Evolutionary conservation across 2,329 filamentous ascomycete species (phyloP), one percentile per base, ranked within the genome.

Genomic region (Cercospora sp.): DNA sequence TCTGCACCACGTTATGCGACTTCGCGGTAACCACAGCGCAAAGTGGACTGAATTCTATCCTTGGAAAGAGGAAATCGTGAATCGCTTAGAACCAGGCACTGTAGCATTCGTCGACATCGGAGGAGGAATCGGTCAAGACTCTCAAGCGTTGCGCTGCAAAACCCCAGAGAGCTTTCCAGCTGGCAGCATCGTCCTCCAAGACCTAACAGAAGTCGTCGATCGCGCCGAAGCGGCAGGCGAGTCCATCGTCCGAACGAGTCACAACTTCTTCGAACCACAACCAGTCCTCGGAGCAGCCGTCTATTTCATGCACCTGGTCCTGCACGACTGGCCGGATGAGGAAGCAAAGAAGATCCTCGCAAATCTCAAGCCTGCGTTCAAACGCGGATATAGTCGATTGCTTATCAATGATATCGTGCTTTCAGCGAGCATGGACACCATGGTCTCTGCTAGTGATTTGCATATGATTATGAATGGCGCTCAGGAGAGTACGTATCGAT

Each of bases 381-480:
- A 64, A 31, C n/a, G 26, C 13, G 70, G 70, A 5, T 68, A 73
- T 16, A 73, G 69, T 63, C 66, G 69, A 57, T 42, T 75, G 8
- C 53, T 75, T 60, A 68, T 75, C 59, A 68, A 73, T 51, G 73
- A 75, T 31, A 68, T 73, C 16, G 68, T 75, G 12, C 42, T 65
- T 18, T 39, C 58, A 0, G 42, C 64, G 2, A 53, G 36, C 28
- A 65, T 55, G 58, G 64, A 65, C 45, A n/a, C 45, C 18, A 60
- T 60, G 57, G 58, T 65, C 12, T 65, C 64, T 30, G 58, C 64
- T n/a, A 60, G 55, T 36, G 64, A 65, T 18, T 16, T 65, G 36
- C 55, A 65, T 28, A 65, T 65, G 64, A 65, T 36, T 5, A 61
- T 61, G 64, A 65, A 65, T 55, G 57, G 42, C n/a, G 64, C 64